Evolutionary conservation across 1,284 basidiomycete genomes (phyloP).

Genomic region (Inonotus hispidus): DNA sequence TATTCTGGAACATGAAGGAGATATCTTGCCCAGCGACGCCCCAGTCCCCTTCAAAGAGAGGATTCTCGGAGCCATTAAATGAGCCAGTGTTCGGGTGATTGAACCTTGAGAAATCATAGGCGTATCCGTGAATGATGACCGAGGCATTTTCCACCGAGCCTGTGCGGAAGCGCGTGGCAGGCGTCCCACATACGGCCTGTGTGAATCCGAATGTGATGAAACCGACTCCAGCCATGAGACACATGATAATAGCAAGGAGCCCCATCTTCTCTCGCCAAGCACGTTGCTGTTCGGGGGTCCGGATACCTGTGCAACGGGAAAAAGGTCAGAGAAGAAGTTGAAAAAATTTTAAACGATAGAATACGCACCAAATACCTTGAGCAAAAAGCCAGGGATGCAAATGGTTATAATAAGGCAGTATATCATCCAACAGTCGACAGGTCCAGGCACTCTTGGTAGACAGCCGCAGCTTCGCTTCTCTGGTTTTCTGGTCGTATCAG

Average conservation of each 20-base stretch:
- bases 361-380: conserved; percentile 60
- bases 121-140: conserved; percentile 90
- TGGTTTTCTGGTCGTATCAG: conserved; percentile 28
- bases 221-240: conserved; percentile 89
- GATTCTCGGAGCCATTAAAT: conserved; percentile 80
- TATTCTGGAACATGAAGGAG: conserved; percentile 92
- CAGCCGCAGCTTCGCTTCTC: conserved; percentile 45
- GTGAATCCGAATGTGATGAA: conserved; percentile 99
- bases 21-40: conserved; percentile 81
- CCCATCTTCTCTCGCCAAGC: conserved; percentile 99
- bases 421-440: conserved; percentile 92
- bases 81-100: conserved; percentile 66
- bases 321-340: background rate
- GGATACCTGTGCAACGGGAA: conserved; percentile 57
- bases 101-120: conserved; percentile 88
- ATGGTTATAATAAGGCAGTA: conserved; percentile 89
- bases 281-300: conserved; percentile 88
- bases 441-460: conserved; percentile 69
- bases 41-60: conserved; percentile 75
- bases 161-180: conserved; percentile 74
- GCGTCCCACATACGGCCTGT: conserved; percentile 84
- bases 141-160: conserved; percentile 77
- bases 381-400: conserved; percentile 73
- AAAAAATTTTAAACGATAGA: conserved; percentile 17
- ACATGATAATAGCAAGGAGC: conserved; percentile 73